Conservation (phyloP, 371 early-diverging fungal genomes). For the Mortierella sp. region DNA sequence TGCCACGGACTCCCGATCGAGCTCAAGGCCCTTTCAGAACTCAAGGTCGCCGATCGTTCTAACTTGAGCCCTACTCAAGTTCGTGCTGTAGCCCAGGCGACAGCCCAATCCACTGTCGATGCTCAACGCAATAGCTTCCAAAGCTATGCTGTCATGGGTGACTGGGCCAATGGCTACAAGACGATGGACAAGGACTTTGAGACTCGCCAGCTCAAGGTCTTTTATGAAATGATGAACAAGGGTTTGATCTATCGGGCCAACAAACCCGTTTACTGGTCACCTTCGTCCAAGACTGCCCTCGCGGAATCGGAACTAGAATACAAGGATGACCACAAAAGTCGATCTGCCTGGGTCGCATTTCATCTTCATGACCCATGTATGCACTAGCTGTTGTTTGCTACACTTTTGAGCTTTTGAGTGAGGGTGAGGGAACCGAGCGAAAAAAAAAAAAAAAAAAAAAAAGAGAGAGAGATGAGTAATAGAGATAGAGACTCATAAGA, state of each 20-base stretch:
- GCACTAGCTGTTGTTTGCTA: constrained; percentile 5
- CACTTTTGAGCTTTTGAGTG: neutral
- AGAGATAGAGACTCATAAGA: too few species aligned
- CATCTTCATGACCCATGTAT: constrained; percentile 53
- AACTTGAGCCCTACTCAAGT: constrained; percentile 69
- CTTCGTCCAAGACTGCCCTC: constrained; percentile 84
- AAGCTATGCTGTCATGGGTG: constrained; percentile 84
- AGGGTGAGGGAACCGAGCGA: neutral
- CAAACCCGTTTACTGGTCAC: constrained; percentile 92
- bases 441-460: too few species aligned
- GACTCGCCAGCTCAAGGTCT: constrained; percentile 76
- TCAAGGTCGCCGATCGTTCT: constrained; percentile 56
- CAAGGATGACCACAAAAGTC: constrained; percentile 76
- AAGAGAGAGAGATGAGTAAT: too few species aligned
- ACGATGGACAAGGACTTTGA: constrained; percentile 83
- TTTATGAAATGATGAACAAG: constrained; percentile 77
- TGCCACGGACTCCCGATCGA: constrained; percentile 97
- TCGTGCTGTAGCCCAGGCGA: constrained; percentile 69
- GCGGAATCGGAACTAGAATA: constrained; percentile 92
- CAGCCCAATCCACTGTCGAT: constrained; percentile 74
- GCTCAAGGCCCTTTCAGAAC: constrained; percentile 81
- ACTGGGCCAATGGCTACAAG: constrained; percentile 81
- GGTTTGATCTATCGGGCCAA: constrained; percentile 50
- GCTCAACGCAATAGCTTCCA: constrained; percentile 72
- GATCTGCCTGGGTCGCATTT: constrained; percentile 74